Evolutionary conservation across 2,329 filamentous ascomycete species (phyloP), one percentile per base, ranked within the genome.

Genomic region (Pseudodiploospora longispora): DNA sequence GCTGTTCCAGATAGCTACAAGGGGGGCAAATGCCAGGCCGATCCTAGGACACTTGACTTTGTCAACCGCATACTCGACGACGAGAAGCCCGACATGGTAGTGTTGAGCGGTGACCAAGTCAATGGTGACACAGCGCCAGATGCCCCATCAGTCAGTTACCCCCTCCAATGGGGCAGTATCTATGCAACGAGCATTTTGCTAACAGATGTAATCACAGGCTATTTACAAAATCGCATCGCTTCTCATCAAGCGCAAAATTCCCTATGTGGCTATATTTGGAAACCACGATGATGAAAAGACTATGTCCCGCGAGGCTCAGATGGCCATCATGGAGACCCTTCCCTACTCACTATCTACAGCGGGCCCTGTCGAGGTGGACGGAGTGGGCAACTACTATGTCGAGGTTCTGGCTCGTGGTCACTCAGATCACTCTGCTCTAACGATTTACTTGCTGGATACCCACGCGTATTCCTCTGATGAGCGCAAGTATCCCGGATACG

Each of bases 261-360:
- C 93, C 0, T 97, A 94, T 58, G 87, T 89, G 10, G 83, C 84
- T 48, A 97, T 98, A 47, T 96, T 97, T 58, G 93, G 93, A 45
- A 98, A 98, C 62, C 93, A 98, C 63, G 93, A 98, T 59, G 91
- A 97, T 57, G 91, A 97, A 70, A 83, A 83, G 31, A 80, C 86
- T 38, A 75, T 96, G 52, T 79, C 82, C 10, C 84, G 93, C 44
- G 70, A 76, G 4, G 78, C 79, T 3, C 83, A 93, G 58, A 97
- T 98, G 90, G 73, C 80, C 4, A 73, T 98, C 10, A 81, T 95
- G 55, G 82, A 95, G 61, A 81, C 82, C 1, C 74, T 98, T 1
- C 93, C 93, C 1, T 96, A 87, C 64, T 96, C 89, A 2, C 74
- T 98, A 19, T 89, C 89, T n/a, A 71, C 77, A 48, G 78, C 89